Conservation (phyloP, 1,139 yeast species). For the Hansenula anomala region DNA sequence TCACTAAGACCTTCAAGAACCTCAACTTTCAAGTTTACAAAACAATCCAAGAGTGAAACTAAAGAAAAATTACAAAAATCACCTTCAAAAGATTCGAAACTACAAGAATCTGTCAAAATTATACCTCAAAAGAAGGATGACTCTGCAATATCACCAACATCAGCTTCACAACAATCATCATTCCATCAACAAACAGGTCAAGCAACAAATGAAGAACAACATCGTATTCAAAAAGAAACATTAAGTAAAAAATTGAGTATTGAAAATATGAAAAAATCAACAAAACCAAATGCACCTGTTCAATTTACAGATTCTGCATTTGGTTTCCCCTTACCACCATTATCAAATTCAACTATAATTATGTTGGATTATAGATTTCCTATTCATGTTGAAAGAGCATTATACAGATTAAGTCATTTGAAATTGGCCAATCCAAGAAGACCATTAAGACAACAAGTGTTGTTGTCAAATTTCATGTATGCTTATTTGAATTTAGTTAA, state of each 20-base stretch:
- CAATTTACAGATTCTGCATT: conserved; percentile 78
- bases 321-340: conserved; percentile 81
- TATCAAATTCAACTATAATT: conserved; percentile 66
- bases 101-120: conserved; percentile 17
- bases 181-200: conserved; percentile 10
- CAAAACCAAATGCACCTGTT: conserved; percentile 61
- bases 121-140: conserved; percentile 6
- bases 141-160: conserved; percentile 1
- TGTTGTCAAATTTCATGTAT: conserved; percentile 93
- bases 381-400: conserved; percentile 92
- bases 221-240: conserved; percentile 15
- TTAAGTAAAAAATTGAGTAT: conserved; percentile 25
- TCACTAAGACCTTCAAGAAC: conserved; percentile 6
- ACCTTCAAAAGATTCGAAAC: not conserved
- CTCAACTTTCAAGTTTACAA: conserved; percentile 9
- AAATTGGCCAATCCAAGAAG: conserved; percentile 92
- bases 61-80: not conserved
- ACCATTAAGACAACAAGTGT: conserved; percentile 85
- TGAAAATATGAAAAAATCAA: conserved; percentile 27
- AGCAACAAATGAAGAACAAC: conserved; percentile 11
- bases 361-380: conserved; percentile 88
- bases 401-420: conserved; percentile 85
- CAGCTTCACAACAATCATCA: not conserved
- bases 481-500: conserved; percentile 92
- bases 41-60: conserved; percentile 5